Evolutionary conservation across 768 basidiomycete genomes (phyloP).

Genomic region (Cytidiella melzeri): DNA sequence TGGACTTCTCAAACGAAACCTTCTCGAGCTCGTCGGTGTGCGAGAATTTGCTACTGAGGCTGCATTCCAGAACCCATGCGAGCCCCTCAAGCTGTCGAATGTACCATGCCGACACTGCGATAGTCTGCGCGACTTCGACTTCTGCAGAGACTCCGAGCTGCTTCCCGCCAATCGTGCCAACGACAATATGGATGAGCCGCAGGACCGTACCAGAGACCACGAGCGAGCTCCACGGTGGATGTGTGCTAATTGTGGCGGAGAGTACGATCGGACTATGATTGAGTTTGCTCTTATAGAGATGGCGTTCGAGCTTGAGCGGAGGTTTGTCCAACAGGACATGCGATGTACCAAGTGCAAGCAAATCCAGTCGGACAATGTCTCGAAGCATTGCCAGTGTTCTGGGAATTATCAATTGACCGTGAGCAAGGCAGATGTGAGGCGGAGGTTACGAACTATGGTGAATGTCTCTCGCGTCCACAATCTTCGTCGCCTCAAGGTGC

Average conservation of each 20-base stretch:
- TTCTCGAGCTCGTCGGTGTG: slow-evolving; percentile 82
- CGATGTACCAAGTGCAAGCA: slow-evolving; percentile 86
- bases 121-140: slow-evolving; percentile 83
- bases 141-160: slow-evolving; percentile 87
- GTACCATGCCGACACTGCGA: slow-evolving; percentile 90
- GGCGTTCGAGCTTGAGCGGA: slow-evolving; percentile 61
- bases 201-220: slow-evolving; percentile 58
- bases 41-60: slow-evolving; percentile 86
- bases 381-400: slow-evolving; percentile 82
- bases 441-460: slow-evolving; percentile 73
- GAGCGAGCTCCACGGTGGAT: slow-evolving; percentile 54
- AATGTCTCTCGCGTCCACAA: slow-evolving; percentile 78
- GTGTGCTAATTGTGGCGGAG: slow-evolving; percentile 68
- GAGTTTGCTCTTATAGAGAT: slow-evolving; percentile 82
- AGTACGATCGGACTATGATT: slow-evolving; percentile 85
- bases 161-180: slow-evolving; percentile 49
- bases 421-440: slow-evolving; percentile 63
- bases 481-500: slow-evolving; percentile 61
- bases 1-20: slow-evolving; percentile 80
- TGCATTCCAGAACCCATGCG: slow-evolving; percentile 86
- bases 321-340: slow-evolving; percentile 86
- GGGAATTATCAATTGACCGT: slow-evolving; percentile 73
- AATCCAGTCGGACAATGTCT: slow-evolving; percentile 84
- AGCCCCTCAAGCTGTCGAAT: slow-evolving; percentile 75
- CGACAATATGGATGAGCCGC: slow-evolving; percentile 50